Evolutionary conservation across 2,329 filamentous ascomycete species (phyloP), one percentile per base, ranked within the genome.

Genomic region (Verticillium isaacii): DNA sequence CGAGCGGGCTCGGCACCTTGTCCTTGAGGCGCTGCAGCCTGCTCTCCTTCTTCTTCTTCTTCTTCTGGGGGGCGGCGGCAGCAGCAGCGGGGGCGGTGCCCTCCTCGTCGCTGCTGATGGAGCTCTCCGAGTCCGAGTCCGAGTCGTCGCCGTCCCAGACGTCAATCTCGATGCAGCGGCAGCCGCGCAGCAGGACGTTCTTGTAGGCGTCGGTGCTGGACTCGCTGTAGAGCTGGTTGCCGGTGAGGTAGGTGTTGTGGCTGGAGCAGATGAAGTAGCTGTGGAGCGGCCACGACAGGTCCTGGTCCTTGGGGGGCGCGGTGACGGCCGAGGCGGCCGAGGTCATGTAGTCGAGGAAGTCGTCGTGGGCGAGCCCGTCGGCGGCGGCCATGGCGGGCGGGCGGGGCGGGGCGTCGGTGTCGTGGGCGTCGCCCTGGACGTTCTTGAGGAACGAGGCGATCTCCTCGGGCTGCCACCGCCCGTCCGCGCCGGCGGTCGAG

Each of bases 181-280:
- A 96, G 2, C 92, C 93, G 59, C 91, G 87, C 68, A 92, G 85
- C 61, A 97, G 80, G 11, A 93, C 92, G 58, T 89, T 89, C 67
- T 92, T 92, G 79, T 97, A 97, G 2, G 91, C 90, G 67, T 93
- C 90, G 0, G 92, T 92, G 72, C 93, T 96, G 59, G 92, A 95
- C 64, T 90, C 87, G 68, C 92, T 94, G 63, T 86, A 92, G 15
- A 97, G 86, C 78, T 97, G 93, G 71, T 94, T 91, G 29, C 93
- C 93, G 1, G 93, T 86, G 25, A 97, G 85, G 68, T 97, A 97
- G 0, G 93, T 97, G 76, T 97, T 97, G 81, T 97, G 93, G 61
- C 93, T 97, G 68, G 92, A 96, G 65, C 89, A 96, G 72, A 97
- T 92, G 76, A 92, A 97, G 76, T 97, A 97, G 76, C 92, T 93